Percentiles rank a stretch among this genome's conserved stretches.
phyloP scores from a whole-genome alignment of 192 early-diverging fungal genomes.

The Physocladia obscura region DNA sequence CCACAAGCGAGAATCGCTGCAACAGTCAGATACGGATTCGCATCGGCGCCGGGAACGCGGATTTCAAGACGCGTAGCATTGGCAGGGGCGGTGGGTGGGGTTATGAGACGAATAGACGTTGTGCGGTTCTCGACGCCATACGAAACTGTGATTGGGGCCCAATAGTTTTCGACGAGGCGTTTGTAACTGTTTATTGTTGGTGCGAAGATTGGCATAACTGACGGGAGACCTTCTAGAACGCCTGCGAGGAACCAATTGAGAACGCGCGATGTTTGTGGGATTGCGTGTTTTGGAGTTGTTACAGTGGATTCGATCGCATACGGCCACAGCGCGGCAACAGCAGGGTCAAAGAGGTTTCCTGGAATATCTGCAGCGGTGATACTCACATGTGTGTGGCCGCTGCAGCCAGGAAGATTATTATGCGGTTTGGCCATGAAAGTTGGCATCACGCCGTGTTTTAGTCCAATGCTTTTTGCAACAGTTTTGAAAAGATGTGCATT shows the following conservation, averaged over 20 bases:
- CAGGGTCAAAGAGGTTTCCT: conserved; percentile 9
- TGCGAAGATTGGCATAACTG: conserved; percentile 69
- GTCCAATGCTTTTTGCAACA: conserved; percentile 69
- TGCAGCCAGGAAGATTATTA: conserved; percentile 70
- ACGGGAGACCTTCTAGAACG: conserved; percentile 40
- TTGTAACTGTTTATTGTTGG: conserved; percentile 85
- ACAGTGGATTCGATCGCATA: not conserved
- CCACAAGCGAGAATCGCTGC: conserved; percentile 73
- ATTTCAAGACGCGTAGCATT: conserved; percentile 73
- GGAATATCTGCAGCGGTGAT: conserved; percentile 8
- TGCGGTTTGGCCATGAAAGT: conserved; percentile 87
- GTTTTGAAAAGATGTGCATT: conserved; percentile 77
- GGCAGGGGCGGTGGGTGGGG: conserved; percentile 66
- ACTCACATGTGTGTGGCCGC: conserved; percentile 75
- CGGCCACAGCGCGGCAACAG: not conserved
- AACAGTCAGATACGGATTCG: conserved; percentile 75
- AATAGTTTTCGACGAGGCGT: conserved; percentile 77
- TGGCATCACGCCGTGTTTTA: conserved; percentile 68
- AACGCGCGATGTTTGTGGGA: conserved; percentile 12
- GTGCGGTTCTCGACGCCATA: conserved; percentile 77
- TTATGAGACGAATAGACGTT: conserved; percentile 72
- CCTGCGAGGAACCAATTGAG: conserved; percentile 17
- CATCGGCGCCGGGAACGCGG: conserved; percentile 80
- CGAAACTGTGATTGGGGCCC: conserved; percentile 79
- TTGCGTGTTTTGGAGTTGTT: not conserved